A percentile compares a stretch with the other conserved stretches of the same genome.
These are phyloP conservation scores for Microstroma glucosiphilum DNA, from an alignment of 1,284 basidiomycete species.

Conservation along the genomic window DNA sequence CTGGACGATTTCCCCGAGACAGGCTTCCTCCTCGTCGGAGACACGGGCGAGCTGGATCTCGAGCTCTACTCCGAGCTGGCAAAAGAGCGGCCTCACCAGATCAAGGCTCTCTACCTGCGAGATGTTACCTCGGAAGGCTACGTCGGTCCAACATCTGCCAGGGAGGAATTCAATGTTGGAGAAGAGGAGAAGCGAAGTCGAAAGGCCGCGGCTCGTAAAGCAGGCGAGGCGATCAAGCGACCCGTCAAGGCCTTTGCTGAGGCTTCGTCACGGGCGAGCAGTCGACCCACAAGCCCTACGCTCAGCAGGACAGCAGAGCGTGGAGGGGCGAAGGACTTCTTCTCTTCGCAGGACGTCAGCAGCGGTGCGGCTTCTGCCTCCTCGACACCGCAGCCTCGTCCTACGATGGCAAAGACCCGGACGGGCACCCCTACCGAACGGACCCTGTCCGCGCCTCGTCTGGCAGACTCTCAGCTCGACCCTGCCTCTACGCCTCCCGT, in stretches of 20 bases:
- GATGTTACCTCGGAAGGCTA: conserved; percentile 24
- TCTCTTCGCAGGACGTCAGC: background rate
- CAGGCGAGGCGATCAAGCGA: background rate
- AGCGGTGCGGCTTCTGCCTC: background rate
- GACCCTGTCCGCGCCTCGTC: no score
- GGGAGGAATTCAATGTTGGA: background rate
- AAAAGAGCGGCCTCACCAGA: conserved; percentile 30
- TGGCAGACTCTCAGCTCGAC: background rate
- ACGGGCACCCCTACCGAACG: no score
- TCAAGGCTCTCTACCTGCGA: conserved; percentile 41
- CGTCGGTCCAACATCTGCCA: background rate
- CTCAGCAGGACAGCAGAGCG: background rate
- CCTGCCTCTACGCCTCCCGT: background rate
- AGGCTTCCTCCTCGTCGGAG: conserved; percentile 43
- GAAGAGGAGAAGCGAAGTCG: background rate
- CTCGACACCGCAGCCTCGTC: background rate
- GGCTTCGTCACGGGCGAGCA: no score
- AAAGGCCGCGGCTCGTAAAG: background rate
- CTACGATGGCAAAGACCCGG: background rate
- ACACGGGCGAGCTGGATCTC: conserved; percentile 45
- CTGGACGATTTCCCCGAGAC: conserved; percentile 30
- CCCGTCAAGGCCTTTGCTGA: background rate
- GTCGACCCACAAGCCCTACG: no score
- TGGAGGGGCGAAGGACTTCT: background rate
- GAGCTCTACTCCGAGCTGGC: conserved; percentile 44